Percentiles rank a stretch among this genome's conserved stretches.
Evolutionary conservation across 2,329 filamentous ascomycete species (phyloP).

Genomic region (Fusarium concolor): DNA sequence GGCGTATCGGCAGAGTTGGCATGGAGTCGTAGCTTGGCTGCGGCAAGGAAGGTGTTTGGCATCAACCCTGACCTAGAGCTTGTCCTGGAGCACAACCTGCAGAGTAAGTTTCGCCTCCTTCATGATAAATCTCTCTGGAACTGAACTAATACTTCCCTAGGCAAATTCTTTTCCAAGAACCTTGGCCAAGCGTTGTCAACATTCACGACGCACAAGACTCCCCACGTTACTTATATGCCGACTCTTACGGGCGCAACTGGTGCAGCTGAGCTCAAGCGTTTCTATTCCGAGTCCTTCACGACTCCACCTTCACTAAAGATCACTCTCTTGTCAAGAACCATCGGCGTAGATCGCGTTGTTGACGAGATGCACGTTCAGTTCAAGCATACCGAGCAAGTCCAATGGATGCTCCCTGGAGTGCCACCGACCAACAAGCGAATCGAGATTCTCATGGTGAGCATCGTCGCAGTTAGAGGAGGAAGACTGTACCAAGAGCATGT

Average conservation of each 20-base stretch:
- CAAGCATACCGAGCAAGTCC: slow-evolving; percentile 67
- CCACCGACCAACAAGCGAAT: slow-evolving; percentile 65
- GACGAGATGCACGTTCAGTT: slow-evolving; percentile 71
- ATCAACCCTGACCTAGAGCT: slow-evolving; percentile 72
- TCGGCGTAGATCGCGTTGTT: slow-evolving; percentile 72
- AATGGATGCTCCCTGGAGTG: slow-evolving; percentile 71
- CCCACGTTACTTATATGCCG: slow-evolving; percentile 76
- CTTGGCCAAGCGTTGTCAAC: slow-evolving; percentile 72
- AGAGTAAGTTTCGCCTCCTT: slow-evolving; percentile 56
- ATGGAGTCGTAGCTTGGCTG: slow-evolving; percentile 72
- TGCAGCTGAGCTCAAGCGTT: slow-evolving; percentile 66
- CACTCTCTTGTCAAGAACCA: slow-evolving; percentile 72
- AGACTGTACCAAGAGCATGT: slow-evolving; percentile 72
- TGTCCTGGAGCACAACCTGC: slow-evolving; percentile 73
- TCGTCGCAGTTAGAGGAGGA: slow-evolving; percentile 70
- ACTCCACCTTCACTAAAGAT: slow-evolving; percentile 71
- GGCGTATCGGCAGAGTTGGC: slow-evolving; percentile 72
- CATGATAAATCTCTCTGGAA: accelerated
- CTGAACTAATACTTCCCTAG: slow-evolving; percentile 36
- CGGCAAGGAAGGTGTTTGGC: slow-evolving; percentile 72
- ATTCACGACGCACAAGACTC: slow-evolving; percentile 68
- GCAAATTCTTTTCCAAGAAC: slow-evolving; percentile 67
- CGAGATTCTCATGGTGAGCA: slow-evolving; percentile 67
- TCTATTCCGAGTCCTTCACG: slow-evolving; percentile 74
- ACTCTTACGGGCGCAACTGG: slow-evolving; percentile 74